Base-by-base conservation (phyloP, 176 grass and related monocot genomes). In the Oryza meyeriana region DNA sequence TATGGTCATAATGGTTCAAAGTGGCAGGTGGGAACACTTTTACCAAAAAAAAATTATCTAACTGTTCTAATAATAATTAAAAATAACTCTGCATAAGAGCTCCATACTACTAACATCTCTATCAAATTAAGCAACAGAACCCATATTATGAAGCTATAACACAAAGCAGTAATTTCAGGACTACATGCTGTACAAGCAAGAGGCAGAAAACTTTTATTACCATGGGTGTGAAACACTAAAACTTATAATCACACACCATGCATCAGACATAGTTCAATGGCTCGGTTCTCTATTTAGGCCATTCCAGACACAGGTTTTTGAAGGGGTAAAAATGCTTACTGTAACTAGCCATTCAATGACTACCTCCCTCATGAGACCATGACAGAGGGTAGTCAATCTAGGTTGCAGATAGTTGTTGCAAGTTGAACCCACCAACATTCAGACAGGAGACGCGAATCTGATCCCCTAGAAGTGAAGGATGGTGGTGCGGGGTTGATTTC, bases 381-480 rank as follows among this genome's bases (percentile, higher is more conserved):
- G 47, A 52, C 28, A 71, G 25, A 71, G 33, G 58, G 71, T 32
- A 75, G 74, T 74, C 61, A 85, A 75, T 79, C 42, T 72, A 79
- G 41, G 66, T 39, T 83, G 69, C 39, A 65, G 69, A 85, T 32
- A 38, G 70, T 68, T 68, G 41, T 55, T 80, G 61, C 52, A 84
- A 85, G 73, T 72, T 80, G 47, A 71, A 97, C 85, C n/a, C 81
- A 97, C 94, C 91, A 77, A 83, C 84, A 64, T 88, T 88, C 50
- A 91, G 47, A 74, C 94, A 97, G 81, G 84, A 79, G 75, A 94
- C 79, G 10, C 63, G 61, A 13, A 76, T 79, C 55, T 69, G 85
- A 62, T 88, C 94, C 41, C 45, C 80, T 27, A 68, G 61, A 72
- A 78, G 77, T 24, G 61, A 12, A 38, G 84, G 71, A 61, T 58